Conservation (phyloP, 1,139 yeast genomes). For the Geotrichum bryndzae region DNA sequence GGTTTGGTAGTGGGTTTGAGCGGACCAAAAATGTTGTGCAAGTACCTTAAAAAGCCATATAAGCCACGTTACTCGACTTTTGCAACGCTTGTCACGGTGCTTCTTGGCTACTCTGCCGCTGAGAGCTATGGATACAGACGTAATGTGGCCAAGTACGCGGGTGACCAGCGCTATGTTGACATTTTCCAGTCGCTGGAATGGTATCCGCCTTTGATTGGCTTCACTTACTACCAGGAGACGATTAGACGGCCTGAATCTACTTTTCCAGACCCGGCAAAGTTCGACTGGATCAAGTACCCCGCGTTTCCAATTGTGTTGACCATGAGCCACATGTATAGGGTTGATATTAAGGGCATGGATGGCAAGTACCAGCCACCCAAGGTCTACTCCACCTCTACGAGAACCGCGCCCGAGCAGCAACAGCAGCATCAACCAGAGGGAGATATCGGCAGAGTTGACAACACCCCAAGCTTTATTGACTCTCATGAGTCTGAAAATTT, state of each 20-base stretch:
- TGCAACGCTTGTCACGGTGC: conserved; percentile 3
- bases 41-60: conserved; percentile 3
- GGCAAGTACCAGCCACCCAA: not conserved
- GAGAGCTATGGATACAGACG: conserved; percentile 1
- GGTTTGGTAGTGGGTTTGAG: conserved; percentile 12
- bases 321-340: conserved; percentile 1
- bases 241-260: conserved; percentile 9
- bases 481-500: not conserved
- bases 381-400: not conserved
- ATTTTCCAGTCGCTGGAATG: conserved; percentile 5
- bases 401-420: not conserved
- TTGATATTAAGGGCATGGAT: conserved; percentile 10
- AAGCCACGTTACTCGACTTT: conserved; percentile 9
- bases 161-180: conserved; percentile 1
- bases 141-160: conserved; percentile 1
- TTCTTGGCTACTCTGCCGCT: conserved; percentile 7
- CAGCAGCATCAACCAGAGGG: not conserved
- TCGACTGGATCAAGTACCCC: conserved; percentile 16
- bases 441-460: not conserved
- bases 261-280: conserved; percentile 15
- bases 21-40: conserved; percentile 13
- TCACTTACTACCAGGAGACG: conserved; percentile 15
- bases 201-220: conserved; percentile 16
- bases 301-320: conserved; percentile 15
- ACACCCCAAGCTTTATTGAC: not conserved